Percentiles rank a stretch among this genome's conserved stretches.
Evolutionary conservation across 352 stramenopile genomes (phyloP).

Genomic region (Globisporangium cederbergense): DNA sequence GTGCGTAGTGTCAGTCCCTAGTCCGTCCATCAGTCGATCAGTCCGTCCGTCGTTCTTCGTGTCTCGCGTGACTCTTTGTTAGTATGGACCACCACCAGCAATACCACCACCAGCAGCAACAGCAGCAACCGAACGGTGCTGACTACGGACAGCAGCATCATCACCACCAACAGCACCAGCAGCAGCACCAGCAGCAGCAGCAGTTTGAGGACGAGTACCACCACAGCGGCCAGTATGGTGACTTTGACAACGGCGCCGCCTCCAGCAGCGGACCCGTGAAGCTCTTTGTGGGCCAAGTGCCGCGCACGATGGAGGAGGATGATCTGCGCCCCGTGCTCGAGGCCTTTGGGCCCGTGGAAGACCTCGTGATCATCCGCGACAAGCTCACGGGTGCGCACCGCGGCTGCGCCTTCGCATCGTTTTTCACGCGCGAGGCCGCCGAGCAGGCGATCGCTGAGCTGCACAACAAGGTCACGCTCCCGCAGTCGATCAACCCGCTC

Average conservation of each 20-base stretch:
- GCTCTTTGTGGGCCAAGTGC: slow-evolving; percentile 85
- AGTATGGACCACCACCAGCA: slow-evolving; percentile 14
- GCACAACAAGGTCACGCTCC: slow-evolving; percentile 88
- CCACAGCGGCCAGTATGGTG: slow-evolving; percentile 4
- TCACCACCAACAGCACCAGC: background rate
- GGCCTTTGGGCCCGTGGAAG: slow-evolving; percentile 78
- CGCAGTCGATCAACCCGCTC: slow-evolving; percentile 82
- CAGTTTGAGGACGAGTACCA: slow-evolving; percentile 1
- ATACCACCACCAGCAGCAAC: slow-evolving; percentile 2
- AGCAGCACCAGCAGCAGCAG: background rate
- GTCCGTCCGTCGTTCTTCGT: slow-evolving; percentile 1
- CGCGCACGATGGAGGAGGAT: slow-evolving; percentile 87
- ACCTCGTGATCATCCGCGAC: slow-evolving; percentile 91
- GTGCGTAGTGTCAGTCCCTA: slow-evolving; percentile 6
- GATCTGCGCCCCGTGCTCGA: slow-evolving; percentile 83
- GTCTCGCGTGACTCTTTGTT: slow-evolving; percentile 3
- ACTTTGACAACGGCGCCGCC: slow-evolving; percentile 2
- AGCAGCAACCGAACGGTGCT: background rate
- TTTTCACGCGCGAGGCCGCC: slow-evolving; percentile 66
- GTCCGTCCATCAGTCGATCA: background rate
- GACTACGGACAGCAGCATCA: background rate
- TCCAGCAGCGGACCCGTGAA: slow-evolving; percentile 49
- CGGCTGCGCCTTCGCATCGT: slow-evolving; percentile 89
- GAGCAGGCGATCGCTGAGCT: slow-evolving; percentile 80
- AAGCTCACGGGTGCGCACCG: slow-evolving; percentile 85